phyloP scores from a whole-genome alignment of 1,139 yeast genomes.

The Magnusiomyces tetraspermus region DNA sequence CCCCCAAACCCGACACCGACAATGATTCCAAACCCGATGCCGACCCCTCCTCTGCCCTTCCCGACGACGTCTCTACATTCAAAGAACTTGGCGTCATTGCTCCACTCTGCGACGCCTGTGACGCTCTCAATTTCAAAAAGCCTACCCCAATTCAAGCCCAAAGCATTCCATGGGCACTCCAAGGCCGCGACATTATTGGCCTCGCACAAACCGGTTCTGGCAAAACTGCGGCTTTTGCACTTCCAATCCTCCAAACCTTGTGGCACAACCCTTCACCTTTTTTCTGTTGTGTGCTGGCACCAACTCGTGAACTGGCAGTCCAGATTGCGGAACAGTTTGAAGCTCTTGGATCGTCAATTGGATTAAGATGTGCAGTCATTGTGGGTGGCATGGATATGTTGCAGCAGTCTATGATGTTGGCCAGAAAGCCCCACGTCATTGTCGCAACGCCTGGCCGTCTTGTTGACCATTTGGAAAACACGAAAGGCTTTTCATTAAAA shows the following conservation, averaged over 20 bases:
- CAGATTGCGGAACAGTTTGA: slow-evolving; percentile 94
- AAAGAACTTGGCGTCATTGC: slow-evolving; percentile 60
- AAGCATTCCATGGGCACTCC: slow-evolving; percentile 83
- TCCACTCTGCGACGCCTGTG: slow-evolving; percentile 62
- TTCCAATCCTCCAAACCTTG: slow-evolving; percentile 82
- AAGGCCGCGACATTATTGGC: slow-evolving; percentile 86
- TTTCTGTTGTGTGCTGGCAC: slow-evolving; percentile 84
- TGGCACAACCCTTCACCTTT: slow-evolving; percentile 86
- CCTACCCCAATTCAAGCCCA: slow-evolving; percentile 94
- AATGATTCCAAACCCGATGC: too few relatives aligned
- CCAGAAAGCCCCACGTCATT: slow-evolving; percentile 86
- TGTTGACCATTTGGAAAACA: slow-evolving; percentile 90
- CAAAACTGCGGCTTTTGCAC: slow-evolving; percentile 76
- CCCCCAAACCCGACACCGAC: neutral
- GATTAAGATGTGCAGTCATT: slow-evolving; percentile 72
- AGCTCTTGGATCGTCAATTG: slow-evolving; percentile 86
- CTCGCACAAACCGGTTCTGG: slow-evolving; percentile 96
- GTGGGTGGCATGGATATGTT: slow-evolving; percentile 99
- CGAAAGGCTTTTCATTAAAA: slow-evolving; percentile 81
- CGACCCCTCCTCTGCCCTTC: neutral
- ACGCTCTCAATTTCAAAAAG: slow-evolving; percentile 65
- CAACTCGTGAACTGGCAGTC: slow-evolving; percentile 94
- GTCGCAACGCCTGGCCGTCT: slow-evolving; percentile 97
- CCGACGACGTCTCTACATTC: slow-evolving; percentile 24
- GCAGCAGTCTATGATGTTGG: slow-evolving; percentile 91